These are phyloP conservation scores for Rosa hybrid DNA, from an alignment of 331 rosid genomes.

Conservation along the genomic window DNA sequence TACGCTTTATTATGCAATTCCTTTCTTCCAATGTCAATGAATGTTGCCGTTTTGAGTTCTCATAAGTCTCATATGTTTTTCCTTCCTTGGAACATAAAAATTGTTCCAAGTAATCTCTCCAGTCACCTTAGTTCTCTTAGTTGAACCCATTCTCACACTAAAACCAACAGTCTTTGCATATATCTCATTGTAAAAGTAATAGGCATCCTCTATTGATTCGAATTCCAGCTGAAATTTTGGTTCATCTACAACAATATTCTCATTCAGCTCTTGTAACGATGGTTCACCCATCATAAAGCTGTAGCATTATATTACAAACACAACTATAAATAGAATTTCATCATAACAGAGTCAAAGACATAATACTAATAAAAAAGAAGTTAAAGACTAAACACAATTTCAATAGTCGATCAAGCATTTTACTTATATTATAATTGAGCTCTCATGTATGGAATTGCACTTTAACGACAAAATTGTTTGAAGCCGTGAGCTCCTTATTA, in stretches of 20 bases:
- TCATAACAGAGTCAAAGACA: no score
- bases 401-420: no score
- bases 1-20: not conserved
- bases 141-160: not conserved
- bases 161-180: not conserved
- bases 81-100: not conserved
- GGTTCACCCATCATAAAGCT: not conserved
- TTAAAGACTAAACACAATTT: no score
- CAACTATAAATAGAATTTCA: no score
- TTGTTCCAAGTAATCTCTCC: not conserved
- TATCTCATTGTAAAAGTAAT: slow-evolving; percentile 1
- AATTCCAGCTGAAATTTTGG: not conserved
- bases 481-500: no score
- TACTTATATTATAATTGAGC: no score
- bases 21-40: not conserved
- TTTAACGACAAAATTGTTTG: no score
- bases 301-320: not conserved
- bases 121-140: not conserved
- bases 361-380: no score
- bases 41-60: not conserved
- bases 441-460: no score
- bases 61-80: no score
- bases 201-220: not conserved
- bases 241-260: not conserved
- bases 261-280: not conserved